phyloP scores from a whole-genome alignment of 2,329 filamentous ascomycete species.

The Fusarium staphyleae region DNA sequence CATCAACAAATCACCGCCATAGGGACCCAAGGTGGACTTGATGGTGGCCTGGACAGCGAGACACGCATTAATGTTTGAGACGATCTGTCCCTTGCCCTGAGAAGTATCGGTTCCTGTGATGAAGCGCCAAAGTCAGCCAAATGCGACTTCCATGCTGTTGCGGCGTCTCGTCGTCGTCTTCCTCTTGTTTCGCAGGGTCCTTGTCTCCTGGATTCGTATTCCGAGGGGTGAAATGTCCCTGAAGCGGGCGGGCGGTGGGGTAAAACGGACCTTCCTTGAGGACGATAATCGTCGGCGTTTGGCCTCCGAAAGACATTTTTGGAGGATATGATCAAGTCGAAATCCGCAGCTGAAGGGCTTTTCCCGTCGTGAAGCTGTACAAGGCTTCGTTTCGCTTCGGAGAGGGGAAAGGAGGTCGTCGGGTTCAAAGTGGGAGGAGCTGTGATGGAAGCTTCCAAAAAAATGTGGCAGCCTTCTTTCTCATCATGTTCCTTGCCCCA shows the following conservation, averaged over 20 bases:
- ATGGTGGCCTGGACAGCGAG: constrained; percentile 94
- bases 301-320: constrained; percentile 93
- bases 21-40: constrained; percentile 93
- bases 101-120: constrained; percentile 89
- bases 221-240: constrained; percentile 35
- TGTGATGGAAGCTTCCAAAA: constrained; percentile 56
- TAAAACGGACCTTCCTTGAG: constrained; percentile 86
- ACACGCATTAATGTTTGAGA: constrained; percentile 99
- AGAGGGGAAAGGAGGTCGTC: constrained; percentile 37
- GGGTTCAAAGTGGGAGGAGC: constrained; percentile 42
- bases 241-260: constrained; percentile 48
- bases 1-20: constrained; percentile 94
- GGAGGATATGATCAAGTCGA: constrained; percentile 25
- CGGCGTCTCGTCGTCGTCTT: constrained; percentile 15
- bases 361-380: constrained; percentile 11
- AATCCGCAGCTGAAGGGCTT: constrained; percentile 17
- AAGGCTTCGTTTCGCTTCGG: constrained; percentile 21
- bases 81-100: constrained; percentile 93
- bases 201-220: constrained; percentile 25
- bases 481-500: constrained; percentile 40
- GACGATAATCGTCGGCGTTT: constrained; percentile 97
- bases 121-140: constrained; percentile 29
- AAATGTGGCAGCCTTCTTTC: constrained; percentile 57
- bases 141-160: constrained; percentile 11
- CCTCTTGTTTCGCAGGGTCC: constrained; percentile 3